A percentile compares a stretch with the other conserved stretches of the same genome.
These are phyloP conservation scores for Bullera alba DNA, from an alignment of 768 basidiomycete genomes.

Conservation along the genomic window DNA sequence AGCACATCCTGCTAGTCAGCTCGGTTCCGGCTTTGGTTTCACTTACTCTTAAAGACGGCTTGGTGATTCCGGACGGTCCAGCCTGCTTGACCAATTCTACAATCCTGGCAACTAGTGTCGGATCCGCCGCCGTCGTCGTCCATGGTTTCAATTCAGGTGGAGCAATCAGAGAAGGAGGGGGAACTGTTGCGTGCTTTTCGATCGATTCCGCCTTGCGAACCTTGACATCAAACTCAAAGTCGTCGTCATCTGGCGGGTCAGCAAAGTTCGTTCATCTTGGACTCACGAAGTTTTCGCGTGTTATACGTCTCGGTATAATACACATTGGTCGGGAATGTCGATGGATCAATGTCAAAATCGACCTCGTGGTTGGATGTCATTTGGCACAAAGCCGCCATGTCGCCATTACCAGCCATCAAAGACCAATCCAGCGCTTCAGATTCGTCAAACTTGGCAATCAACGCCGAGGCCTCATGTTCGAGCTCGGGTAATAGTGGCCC, in stretches of 20 bases:
- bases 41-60: conserved; percentile 17
- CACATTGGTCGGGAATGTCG: conserved; percentile 56
- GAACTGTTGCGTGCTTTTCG: too few species aligned
- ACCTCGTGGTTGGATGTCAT: conserved; percentile 80
- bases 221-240: conserved; percentile 23
- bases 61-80: conserved; percentile 24
- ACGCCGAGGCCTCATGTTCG: conserved; percentile 62
- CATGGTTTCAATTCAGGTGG: too few species aligned
- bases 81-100: conserved; percentile 13
- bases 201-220: background rate
- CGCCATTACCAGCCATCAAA: conserved; percentile 61
- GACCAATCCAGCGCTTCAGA: conserved; percentile 70
- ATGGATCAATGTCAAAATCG: conserved; percentile 64
- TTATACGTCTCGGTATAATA: conserved; percentile 67
- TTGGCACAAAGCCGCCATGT: conserved; percentile 66
- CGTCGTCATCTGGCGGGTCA: conserved; percentile 32
- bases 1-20: background rate
- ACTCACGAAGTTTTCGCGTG: conserved; percentile 26
- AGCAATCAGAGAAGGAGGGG: too few species aligned
- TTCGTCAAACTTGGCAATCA: conserved; percentile 57
- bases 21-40: background rate
- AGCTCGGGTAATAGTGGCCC: conserved; percentile 65
- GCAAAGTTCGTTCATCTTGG: background rate
- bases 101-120: background rate
- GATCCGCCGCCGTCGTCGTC: background rate